Evolutionary conservation across 2,329 filamentous ascomycete species (phyloP), one percentile per base, ranked within the genome.

Genomic region (Akanthomyces muscarius): DNA sequence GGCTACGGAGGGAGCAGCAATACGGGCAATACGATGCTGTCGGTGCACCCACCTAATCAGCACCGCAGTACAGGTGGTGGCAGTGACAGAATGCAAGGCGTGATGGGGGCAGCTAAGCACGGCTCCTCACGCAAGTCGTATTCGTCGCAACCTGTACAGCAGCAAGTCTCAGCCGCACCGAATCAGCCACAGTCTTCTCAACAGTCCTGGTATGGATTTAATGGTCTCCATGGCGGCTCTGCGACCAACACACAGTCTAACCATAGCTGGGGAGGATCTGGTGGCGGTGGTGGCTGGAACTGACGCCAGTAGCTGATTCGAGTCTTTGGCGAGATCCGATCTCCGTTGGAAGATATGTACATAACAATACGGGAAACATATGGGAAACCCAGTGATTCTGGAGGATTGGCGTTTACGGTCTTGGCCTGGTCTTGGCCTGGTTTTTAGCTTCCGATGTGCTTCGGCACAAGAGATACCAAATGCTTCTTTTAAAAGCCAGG

Each of bases 121-220:
- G 41, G 38, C n/a, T 51, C 42, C 18, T 21, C 36, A 23, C 51
- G 42, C 41, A 48, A 55, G 42, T 14, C 51, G 11, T 50, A 50
- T 23, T 23, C 51, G 4, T 55, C 60, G 23, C 60, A 44, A 13
- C 18, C 45, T 44, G 30, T 36, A 7, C 41, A 48, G 21, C 25
- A 25, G 5, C 54, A 57, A 16, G 30, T 3, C 13, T n/a, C 51
- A 2, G 11, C 38, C 5, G 21, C 38, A 21, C 23, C 11, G n/a
- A 42, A 44, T 30, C 45, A 13, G 4, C 30, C 30, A 10, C 51
- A 62, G 7, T 16, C 44, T 18, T 21, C 38, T 16, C 60, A 55
- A 13, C 36, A 23, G 30, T 45, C 60, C 23, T 62, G 60, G 60
- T 48, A 62, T 42, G 60, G 51, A 36, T 55, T 28, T 18, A 41